Evolutionary conservation across 2,329 filamentous ascomycete species (phyloP).

Genomic region (Gliomastix tumulicola): DNA sequence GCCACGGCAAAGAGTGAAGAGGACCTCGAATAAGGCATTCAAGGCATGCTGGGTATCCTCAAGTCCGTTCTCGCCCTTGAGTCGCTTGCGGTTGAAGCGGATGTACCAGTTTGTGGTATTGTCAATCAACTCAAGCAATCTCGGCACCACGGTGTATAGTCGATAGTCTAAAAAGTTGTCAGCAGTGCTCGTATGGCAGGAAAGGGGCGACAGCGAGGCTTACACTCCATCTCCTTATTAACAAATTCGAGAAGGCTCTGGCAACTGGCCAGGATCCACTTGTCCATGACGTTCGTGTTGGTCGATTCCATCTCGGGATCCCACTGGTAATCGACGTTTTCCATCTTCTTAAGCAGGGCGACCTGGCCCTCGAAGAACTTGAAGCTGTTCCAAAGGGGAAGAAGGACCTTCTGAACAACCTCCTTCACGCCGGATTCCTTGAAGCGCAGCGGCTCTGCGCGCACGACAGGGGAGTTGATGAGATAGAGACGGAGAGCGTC

Average conservation of each 20-base stretch:
- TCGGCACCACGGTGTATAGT: slow-evolving; percentile 85
- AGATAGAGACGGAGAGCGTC: slow-evolving; percentile 92
- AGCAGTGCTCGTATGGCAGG: too few relatives aligned
- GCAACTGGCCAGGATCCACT: slow-evolving; percentile 88
- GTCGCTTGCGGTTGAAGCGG: slow-evolving; percentile 81
- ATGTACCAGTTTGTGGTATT: slow-evolving; percentile 99
- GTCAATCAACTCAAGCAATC: slow-evolving; percentile 77
- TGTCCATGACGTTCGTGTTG: slow-evolving; percentile 90
- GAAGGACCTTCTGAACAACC: slow-evolving; percentile 82
- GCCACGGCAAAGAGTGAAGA: slow-evolving; percentile 81
- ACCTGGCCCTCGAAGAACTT: slow-evolving; percentile 94
- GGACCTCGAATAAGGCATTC: slow-evolving; percentile 88
- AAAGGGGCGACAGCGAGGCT: too few relatives aligned
- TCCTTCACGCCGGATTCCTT: slow-evolving; percentile 91
- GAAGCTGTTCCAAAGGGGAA: slow-evolving; percentile 94
- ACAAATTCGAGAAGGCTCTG: slow-evolving; percentile 89
- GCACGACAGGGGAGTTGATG: slow-evolving; percentile 93
- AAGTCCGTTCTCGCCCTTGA: slow-evolving; percentile 83
- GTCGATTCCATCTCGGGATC: slow-evolving; percentile 67
- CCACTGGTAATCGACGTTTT: slow-evolving; percentile 69
- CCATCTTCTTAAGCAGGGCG: slow-evolving; percentile 77
- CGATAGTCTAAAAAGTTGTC: slow-evolving; percentile 61
- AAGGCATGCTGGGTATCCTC: slow-evolving; percentile 85
- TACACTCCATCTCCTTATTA: slow-evolving; percentile 82
- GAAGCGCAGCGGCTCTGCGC: slow-evolving; percentile 84